These are phyloP conservation scores for Zygnema circumcarinatum DNA, from an alignment of 139 green algal genomes.

Conservation along the genomic window DNA sequence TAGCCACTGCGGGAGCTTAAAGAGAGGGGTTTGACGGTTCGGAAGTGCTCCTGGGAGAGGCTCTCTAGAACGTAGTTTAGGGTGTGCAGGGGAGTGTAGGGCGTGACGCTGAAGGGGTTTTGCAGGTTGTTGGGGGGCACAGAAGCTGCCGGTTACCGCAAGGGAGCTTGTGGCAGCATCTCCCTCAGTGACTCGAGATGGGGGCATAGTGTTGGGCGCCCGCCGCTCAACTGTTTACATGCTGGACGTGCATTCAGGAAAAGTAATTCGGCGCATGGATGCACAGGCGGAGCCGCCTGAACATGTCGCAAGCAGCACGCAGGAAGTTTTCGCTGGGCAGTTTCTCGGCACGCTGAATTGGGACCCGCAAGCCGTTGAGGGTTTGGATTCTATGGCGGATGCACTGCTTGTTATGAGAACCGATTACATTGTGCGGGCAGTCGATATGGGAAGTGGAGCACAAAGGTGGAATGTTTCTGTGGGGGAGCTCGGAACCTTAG, in stretches of 20 bases:
- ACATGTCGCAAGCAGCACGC: not conserved
- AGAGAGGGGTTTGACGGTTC: too few species aligned
- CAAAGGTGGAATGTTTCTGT: conserved; percentile 62
- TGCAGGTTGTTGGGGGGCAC: too few species aligned
- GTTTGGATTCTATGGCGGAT: not conserved
- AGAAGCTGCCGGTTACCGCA: conserved; percentile 82
- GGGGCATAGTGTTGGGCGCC: conserved; percentile 82
- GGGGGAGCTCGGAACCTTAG: conserved; percentile 16
- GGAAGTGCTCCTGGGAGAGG: too few species aligned
- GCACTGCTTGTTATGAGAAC: conserved; percentile 51
- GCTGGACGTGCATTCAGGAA: conserved; percentile 77
- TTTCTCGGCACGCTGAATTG: not conserved
- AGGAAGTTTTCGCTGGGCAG: not conserved
- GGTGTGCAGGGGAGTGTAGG: too few species aligned
- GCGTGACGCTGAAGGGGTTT: too few species aligned
- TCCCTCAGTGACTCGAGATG: conserved; percentile 81
- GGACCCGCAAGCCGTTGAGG: not conserved
- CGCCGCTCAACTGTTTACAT: conserved; percentile 76
- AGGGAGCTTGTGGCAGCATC: conserved; percentile 83
- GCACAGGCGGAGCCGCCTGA: not conserved
- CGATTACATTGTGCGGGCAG: conserved; percentile 56
- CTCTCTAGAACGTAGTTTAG: too few species aligned
- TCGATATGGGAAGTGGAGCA: conserved; percentile 34
- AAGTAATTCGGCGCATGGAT: conserved; percentile 33
- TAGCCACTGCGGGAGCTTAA: too few species aligned